A percentile compares a stretch with the other conserved stretches of the same genome.
phyloP scores from a whole-genome alignment of 768 basidiomycete species.

The button mushroom (Agaricus bisporus) region DNA sequence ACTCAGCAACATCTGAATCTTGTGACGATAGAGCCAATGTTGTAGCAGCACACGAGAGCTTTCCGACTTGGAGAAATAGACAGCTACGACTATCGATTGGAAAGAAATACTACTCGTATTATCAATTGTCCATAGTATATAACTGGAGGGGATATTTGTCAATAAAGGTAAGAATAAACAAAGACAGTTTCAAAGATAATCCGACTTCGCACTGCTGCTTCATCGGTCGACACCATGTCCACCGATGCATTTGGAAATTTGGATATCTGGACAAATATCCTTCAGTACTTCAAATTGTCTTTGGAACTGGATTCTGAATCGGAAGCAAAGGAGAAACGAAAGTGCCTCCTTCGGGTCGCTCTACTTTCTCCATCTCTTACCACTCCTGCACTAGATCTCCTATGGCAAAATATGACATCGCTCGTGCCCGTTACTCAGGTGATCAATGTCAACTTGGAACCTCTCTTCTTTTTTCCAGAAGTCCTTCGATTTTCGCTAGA shows the following conservation, averaged over 20 bases:
- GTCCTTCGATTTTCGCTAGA: not conserved
- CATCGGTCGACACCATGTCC: not conserved
- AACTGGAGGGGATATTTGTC: too few relatives aligned
- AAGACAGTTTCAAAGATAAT: too few relatives aligned
- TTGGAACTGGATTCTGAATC: not conserved
- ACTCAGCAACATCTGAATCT: too few relatives aligned
- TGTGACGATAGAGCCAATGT: too few relatives aligned
- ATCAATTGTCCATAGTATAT: too few relatives aligned
- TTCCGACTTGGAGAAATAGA: too few relatives aligned
- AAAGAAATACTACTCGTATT: too few relatives aligned
- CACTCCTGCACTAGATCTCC: not conserved
- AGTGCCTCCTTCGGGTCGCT: not conserved
- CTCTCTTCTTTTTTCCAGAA: not conserved
- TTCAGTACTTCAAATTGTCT: slow-evolving; percentile 1
- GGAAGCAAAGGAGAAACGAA: not conserved
- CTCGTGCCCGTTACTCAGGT: not conserved
- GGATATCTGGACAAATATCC: slow-evolving; percentile 2
- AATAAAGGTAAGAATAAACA: too few relatives aligned
- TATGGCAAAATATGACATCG: slow-evolving; percentile 1
- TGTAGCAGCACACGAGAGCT: too few relatives aligned
- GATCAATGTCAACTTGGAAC: not conserved
- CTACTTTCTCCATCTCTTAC: slow-evolving; percentile 4
- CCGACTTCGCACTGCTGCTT: too few relatives aligned
- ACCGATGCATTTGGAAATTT: slow-evolving; percentile 8
- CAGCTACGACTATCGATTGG: too few relatives aligned